Evolutionary conservation across 2,329 filamentous ascomycete species (phyloP).

Genomic region (Fusarium pseudoanthophilum): DNA sequence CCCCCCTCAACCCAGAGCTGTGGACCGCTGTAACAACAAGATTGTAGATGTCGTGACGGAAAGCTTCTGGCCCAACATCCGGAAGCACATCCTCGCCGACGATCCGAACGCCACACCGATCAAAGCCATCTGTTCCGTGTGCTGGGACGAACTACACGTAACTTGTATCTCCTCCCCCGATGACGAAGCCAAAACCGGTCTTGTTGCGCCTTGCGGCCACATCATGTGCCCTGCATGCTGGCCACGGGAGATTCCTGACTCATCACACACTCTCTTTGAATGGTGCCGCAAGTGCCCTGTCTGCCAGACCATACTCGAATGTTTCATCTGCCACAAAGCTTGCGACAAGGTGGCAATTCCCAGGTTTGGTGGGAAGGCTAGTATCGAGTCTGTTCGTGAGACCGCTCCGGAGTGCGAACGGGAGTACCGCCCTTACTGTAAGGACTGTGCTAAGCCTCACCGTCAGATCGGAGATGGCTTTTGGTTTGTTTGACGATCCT

Average conservation of each 20-base stretch:
- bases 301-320: background rate
- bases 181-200: background rate
- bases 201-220: slow-evolving; percentile 12
- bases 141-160: background rate
- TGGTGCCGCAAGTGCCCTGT: background rate
- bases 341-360: background rate
- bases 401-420: background rate
- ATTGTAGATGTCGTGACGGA: background rate
- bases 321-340: background rate
- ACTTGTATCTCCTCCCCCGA: background rate
- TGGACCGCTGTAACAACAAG: background rate
- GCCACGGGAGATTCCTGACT: background rate
- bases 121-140: background rate
- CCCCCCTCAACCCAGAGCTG: background rate
- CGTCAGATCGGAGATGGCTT: background rate
- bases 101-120: background rate
- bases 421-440: background rate
- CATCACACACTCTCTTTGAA: background rate
- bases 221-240: slow-evolving; percentile 9
- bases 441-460: background rate
- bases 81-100: background rate
- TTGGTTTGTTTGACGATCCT: background rate
- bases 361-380: background rate
- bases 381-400: background rate
- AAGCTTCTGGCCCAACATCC: slow-evolving; percentile 2